Evolutionary conservation across 345 rosid genomes (phyloP).

Genomic region (Rhizophora apiculata): DNA sequence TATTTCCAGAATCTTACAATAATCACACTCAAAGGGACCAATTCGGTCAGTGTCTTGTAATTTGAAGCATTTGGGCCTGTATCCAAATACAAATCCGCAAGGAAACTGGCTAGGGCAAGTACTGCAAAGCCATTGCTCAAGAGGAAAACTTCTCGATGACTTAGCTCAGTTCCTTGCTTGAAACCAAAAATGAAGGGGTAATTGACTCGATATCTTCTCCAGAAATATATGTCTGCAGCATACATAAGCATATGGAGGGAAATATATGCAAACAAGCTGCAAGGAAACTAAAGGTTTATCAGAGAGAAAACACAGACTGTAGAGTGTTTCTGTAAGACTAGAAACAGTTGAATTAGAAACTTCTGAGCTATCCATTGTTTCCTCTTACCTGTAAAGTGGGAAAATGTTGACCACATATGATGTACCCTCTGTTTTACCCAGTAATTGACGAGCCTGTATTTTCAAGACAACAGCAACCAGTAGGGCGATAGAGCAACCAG

Average conservation of each 20-base stretch:
- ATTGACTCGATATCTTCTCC: constrained; percentile 64
- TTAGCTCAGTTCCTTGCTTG: constrained; percentile 65
- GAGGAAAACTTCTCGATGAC: constrained; percentile 61
- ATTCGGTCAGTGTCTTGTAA: constrained; percentile 44
- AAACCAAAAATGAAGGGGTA: constrained; percentile 68
- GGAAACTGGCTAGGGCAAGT: constrained; percentile 49
- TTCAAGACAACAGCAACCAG: constrained; percentile 50
- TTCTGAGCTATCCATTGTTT: constrained; percentile 7
- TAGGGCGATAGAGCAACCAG: constrained; percentile 57
- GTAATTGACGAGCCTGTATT: constrained; percentile 44
- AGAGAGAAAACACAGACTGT: background rate
- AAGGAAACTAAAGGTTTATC: constrained; percentile 12
- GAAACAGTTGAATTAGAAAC: background rate
- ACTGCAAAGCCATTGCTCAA: constrained; percentile 60
- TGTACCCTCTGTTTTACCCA: constrained; percentile 44
- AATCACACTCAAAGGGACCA: constrained; percentile 54
- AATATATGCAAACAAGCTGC: constrained; percentile 64
- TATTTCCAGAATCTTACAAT: constrained; percentile 39
- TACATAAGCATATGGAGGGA: constrained; percentile 63
- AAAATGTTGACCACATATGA: constrained; percentile 59
- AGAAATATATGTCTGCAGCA: constrained; percentile 58
- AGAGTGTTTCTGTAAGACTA: background rate
- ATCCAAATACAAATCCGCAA: constrained; percentile 56
- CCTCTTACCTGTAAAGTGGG: constrained; percentile 64
- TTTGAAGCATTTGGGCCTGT: constrained; percentile 34